Evolutionary conservation across 2,329 filamentous ascomycete genomes (phyloP).

Genomic region (Dactylellina cionopaga): DNA sequence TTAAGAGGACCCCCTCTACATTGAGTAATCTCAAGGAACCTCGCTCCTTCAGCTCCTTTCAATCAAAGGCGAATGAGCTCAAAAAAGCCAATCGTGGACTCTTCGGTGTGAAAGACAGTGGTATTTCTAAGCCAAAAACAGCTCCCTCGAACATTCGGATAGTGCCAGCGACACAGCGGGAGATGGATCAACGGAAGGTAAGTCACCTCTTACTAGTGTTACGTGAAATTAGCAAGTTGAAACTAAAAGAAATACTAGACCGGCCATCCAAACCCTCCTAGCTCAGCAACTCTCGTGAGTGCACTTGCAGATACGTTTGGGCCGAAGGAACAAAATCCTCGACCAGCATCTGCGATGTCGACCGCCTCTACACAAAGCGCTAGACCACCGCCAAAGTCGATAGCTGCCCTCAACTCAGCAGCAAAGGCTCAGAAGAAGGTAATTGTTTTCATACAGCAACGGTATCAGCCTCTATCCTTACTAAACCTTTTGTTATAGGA

Average conservation of each 20-base stretch:
- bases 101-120: conserved; percentile 40
- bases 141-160: conserved; percentile 78
- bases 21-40: conserved; percentile 4
- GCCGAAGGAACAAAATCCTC: conserved; percentile 47
- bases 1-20: neutral
- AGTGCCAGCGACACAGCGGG: conserved; percentile 71
- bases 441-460: conserved; percentile 41
- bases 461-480: neutral
- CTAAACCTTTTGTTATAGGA: conserved; percentile 65
- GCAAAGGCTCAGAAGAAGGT: conserved; percentile 82
- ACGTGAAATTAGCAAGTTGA: neutral
- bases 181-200: conserved; percentile 60
- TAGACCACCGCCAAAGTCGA: conserved; percentile 65
- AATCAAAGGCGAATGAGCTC: conserved; percentile 22
- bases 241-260: conserved; percentile 11
- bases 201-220: conserved; percentile 20
- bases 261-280: conserved; percentile 1
- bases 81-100: conserved; percentile 35
- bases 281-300: conserved; percentile 7
- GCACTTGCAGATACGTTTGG: conserved; percentile 63
- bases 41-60: neutral
- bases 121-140: conserved; percentile 69
- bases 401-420: conserved; percentile 76
- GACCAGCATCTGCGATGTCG: conserved; percentile 58
- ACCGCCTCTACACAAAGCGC: conserved; percentile 60